Evolutionary conservation across 202 grass and related monocot species (phyloP), one percentile per base, ranked within the genome.

Genomic region (Alloteropsis angusta): DNA sequence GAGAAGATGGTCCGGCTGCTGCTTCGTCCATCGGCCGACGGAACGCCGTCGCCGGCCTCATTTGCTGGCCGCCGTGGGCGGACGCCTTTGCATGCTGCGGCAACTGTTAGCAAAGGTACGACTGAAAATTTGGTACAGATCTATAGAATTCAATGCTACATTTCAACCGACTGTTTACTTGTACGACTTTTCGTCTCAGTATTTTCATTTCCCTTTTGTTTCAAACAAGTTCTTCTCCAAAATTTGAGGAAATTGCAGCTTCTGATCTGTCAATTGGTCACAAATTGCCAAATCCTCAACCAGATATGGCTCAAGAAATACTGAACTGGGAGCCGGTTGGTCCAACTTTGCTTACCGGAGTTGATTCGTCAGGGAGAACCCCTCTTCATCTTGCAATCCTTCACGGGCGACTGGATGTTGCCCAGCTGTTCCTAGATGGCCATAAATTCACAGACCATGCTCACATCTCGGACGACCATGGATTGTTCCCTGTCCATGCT

Each of bases 401-500:
- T 0, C 0, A 2, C 21, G 1, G 2, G 2, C 3, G 2, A 8
- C 26, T 34, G 0, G 52, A 60, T 30, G 6, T 56, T 4, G 38
- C 74, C 1, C 2, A 52, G 6, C 36, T 77, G 7, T 30, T 85
- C n/a, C 45, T 88, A 18, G 22, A 62, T 0, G 1, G 7, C 6
- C 16, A 10, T 22, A 55, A 1, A 55, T 23, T 19, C 7, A 36
- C 5, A 36, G 38, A 39, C 7, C 38, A 39, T 9, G 64, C 83
- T 25, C 80, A 28, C n/a, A 72, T 82, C 41, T 25, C 37, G 4
- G 65, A 85, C 25, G 0, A 7, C 16, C 1, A 47, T 1, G 87
- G 87, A 21, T 72, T 42, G 35, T 85, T 60, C 26, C 84, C 87
- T 35, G 0, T 85, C 11, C 79, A 86, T 32, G 4, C 16, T 62